Percentiles rank a stretch among this genome's conserved stretches.
Evolutionary conservation across 1,284 basidiomycete genomes (phyloP).

Genomic region (Irpex sp.): DNA sequence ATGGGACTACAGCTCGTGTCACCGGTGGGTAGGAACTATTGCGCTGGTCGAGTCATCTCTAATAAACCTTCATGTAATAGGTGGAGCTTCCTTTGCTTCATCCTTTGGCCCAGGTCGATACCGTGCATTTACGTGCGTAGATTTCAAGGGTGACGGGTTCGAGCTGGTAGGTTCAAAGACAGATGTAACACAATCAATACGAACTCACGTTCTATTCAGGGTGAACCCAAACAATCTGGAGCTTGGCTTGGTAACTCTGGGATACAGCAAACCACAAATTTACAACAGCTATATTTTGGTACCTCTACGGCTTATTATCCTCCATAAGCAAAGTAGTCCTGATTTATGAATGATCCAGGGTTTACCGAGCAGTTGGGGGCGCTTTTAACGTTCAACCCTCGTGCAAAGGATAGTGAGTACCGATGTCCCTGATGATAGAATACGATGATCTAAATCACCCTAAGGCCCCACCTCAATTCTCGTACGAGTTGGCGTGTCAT

Average conservation of each 20-base stretch:
- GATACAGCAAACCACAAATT: constrained; percentile 40
- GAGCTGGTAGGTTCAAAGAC: constrained; percentile 28
- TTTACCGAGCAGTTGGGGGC: constrained; percentile 44
- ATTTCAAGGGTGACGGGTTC: constrained; percentile 55
- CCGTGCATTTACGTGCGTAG: constrained; percentile 55
- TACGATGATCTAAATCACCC: neutral
- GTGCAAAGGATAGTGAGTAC: constrained; percentile 21
- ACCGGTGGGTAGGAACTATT: constrained; percentile 21
- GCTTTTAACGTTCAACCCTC: constrained; percentile 45
- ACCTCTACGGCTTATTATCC: constrained; percentile 6
- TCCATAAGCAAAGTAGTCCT: neutral
- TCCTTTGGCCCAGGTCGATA: constrained; percentile 57
- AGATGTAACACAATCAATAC: neutral
- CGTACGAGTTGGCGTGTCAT: constrained; percentile 55
- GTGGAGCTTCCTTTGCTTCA: constrained; percentile 38
- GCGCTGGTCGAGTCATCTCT: neutral
- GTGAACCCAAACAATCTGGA: constrained; percentile 45
- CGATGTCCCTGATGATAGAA: neutral
- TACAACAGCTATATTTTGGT: constrained; percentile 49
- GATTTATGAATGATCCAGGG: constrained; percentile 16
- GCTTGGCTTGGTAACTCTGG: constrained; percentile 52
- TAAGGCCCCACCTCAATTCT: constrained; percentile 39
- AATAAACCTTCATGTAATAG: constrained; percentile 8
- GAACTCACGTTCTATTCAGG: constrained; percentile 14
- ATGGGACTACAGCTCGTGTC: constrained; percentile 45